Base-by-base conservation (phyloP, 2,329 filamentous ascomycete species). In the Aspergillus sojae region DNA sequence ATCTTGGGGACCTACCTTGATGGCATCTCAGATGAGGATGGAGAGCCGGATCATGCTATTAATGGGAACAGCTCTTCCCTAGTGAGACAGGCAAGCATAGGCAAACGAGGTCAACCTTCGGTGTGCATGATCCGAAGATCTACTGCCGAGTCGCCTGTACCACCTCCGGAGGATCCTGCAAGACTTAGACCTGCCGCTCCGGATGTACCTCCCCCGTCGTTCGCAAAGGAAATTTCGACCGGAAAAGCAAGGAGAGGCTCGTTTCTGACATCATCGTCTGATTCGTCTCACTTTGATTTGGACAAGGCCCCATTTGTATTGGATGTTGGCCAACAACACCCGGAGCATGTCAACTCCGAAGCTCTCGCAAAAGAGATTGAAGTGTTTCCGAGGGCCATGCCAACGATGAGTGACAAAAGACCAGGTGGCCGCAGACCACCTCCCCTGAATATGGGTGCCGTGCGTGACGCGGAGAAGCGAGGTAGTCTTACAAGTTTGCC, bases 401-500 rank as follows among this genome's bases (percentile, higher is more conserved):
- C 72, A 9, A 75, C 75, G 9, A 78, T 80, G 77, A 80, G 78
- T 62, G 74, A 77, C 57, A 80, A 73, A 64, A 74, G 77, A 45
- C 78, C 77, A 23, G 70, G 72, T 21, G 73, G 70, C 45, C 77
- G 72, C 58, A 74, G 78, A 63, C 94, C 94, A 36, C 91, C 92
- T 4, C 87, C 86, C 41, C 81, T 97, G 4, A 89, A 97, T 73
- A 90, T 97, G 28, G 89, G 94, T 72, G 91, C 91, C 4, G 91
- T 96, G 4, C 86, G 88, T 67, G 88, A 90, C 58, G 91, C 92
- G 19, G 93, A 97, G 77, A 87, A 90, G 1, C 88, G 95, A 72
- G 94, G 93, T 4, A 97, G 94, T 75, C 83, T 97, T 67, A 98
- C 95, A 1, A 97, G 94, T 78, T 81, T 99, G 63, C 91, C 94